Percentiles rank a stretch among this genome's conserved stretches.
Conservation (phyloP, 2,329 filamentous ascomycete species). For the Xylogone sp. region DNA sequence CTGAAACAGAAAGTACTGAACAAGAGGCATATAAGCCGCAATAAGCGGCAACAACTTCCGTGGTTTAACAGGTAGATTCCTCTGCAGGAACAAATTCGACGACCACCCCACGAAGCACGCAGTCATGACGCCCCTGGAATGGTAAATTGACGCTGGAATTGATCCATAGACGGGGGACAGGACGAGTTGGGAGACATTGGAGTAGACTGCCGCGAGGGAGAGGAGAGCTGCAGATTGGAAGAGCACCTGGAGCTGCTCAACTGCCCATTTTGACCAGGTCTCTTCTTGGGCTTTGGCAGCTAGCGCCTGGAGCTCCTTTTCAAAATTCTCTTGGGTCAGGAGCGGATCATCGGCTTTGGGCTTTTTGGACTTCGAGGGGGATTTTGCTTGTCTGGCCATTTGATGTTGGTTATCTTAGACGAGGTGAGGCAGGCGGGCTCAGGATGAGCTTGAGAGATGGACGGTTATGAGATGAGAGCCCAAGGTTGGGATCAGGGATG, state of each 20-base stretch:
- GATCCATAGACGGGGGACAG: constrained; percentile 87
- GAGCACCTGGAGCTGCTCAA: constrained; percentile 23
- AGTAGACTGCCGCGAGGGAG: constrained; percentile 57
- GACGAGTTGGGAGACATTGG: constrained; percentile 68
- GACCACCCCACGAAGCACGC: constrained; percentile 71
- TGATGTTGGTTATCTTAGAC: not conserved
- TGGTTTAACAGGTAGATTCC: constrained; percentile 45
- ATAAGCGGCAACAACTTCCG: constrained; percentile 63
- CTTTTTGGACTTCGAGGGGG: constrained; percentile 9
- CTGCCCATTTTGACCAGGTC: constrained; percentile 24
- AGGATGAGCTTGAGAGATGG: not conserved
- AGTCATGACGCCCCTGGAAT: constrained; percentile 61
- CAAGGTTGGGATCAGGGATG: not conserved
- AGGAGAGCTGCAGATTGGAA: constrained; percentile 41
- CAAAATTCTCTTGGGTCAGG: constrained; percentile 29
- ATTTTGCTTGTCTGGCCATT: not conserved
- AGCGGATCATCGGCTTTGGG: constrained; percentile 14
- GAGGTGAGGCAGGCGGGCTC: not conserved
- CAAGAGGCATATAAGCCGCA: constrained; percentile 68
- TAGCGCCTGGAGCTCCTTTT: constrained; percentile 28
- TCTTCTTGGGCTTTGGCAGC: constrained; percentile 28
- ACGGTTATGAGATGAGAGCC: too few relatives aligned
- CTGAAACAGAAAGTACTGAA: constrained; percentile 69
- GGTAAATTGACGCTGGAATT: constrained; percentile 71
- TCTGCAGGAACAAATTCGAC: constrained; percentile 53